Evolutionary conservation across 208 protist genomes (phyloP).

Genomic region (Trypanosomatidae sp.): DNA sequence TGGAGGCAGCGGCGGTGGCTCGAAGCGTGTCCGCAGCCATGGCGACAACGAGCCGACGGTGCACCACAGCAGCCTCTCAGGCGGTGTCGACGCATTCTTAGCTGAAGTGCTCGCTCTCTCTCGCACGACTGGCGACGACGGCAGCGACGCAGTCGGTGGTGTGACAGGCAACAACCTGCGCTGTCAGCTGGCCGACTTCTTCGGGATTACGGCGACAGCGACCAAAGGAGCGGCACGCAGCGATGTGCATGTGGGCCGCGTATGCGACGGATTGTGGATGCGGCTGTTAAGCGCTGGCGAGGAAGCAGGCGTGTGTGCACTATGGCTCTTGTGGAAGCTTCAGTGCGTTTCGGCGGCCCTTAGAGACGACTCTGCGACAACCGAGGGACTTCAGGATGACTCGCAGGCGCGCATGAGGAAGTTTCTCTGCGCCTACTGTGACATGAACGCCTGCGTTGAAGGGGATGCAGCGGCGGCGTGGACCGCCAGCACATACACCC

Average conservation of each 20-base stretch:
- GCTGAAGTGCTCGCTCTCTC: background rate
- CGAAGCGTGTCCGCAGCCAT: background rate
- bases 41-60: background rate
- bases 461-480: too few relatives aligned
- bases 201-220: slow-evolving; percentile 4
- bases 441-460: background rate
- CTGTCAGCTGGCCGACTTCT: slow-evolving; percentile 13
- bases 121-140: background rate
- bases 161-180: background rate
- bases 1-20: background rate
- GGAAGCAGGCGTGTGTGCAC: slow-evolving; percentile 11
- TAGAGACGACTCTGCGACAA: background rate
- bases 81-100: slow-evolving; percentile 1
- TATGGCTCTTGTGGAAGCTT: slow-evolving; percentile 32
- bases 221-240: background rate
- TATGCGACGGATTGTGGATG: background rate
- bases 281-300: background rate
- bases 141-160: background rate
- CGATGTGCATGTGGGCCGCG: background rate
- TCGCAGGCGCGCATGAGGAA: background rate
- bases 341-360: background rate
- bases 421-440: background rate
- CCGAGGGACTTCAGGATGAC: too few relatives aligned
- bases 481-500: background rate
- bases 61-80: background rate